Evolutionary conservation across 2,329 filamentous ascomycete species (phyloP), one percentile per base, ranked within the genome.

Genomic region (Xylariaceae sp.): DNA sequence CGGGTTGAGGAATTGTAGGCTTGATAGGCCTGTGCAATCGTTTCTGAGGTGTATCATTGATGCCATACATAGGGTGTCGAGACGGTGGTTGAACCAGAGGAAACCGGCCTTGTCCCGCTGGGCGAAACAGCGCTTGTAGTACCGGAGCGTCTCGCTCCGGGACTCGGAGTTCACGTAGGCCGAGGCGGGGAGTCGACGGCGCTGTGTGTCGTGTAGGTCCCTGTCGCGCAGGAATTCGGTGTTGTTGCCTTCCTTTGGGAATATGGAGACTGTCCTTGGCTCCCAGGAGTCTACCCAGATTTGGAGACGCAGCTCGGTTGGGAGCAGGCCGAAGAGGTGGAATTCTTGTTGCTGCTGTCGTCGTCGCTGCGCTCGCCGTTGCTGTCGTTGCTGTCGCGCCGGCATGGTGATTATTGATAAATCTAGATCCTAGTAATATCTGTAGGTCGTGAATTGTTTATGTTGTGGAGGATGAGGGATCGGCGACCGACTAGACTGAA

Each of bases 151-250:
- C 45, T 52, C 45, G 13, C 29, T 37, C 12, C 49, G 39, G 6
- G 49, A 46, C 46, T 55, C 48, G n/a, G 6, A 21, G 32, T 51
- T 55, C 34, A 48, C 44, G 39, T 55, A 55, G 5, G 16, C 48
- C 21, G 48, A 55, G 39, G 34, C 15, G 3, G 44, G 48, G 26
- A 51, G 44, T 15, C 1, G 32, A 13, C n/a, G n/a, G n/a, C n/a
- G n/a, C n/a, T 44, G 5, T 34, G 10, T 10, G 10, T 34, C 26
- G 4, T 26, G 32, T 19, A 21, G 16, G 4, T 13, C n/a, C 13
- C 7, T 8, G 5, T 43, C 30, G 30, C 4, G 15, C n/a, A 19
- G 26, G 26, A 26, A 8, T 4, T 8, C 26, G 26, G 26, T 26
- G 26, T 26, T 2, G 16, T 19, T 13, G 0, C 10, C 4, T 2